Evolutionary conservation across 805 yeast species (phyloP).

Genomic region (Saccharomycopsis fodiens): DNA sequence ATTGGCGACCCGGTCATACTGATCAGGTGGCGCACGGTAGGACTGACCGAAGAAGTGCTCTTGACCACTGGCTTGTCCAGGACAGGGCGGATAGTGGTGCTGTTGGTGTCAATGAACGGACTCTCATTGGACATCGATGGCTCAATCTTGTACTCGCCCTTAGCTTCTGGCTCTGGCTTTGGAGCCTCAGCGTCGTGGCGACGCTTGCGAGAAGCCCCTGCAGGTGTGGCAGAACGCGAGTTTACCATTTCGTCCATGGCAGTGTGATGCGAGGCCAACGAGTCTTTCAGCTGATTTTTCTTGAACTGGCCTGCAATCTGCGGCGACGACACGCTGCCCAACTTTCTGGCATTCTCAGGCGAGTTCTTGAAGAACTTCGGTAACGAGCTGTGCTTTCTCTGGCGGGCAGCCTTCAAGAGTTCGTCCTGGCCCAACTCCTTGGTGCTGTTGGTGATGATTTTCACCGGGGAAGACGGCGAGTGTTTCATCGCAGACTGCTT

Average conservation of each 20-base stretch:
- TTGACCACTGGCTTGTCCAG: not conserved
- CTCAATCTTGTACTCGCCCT: not conserved
- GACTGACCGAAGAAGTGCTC: not conserved
- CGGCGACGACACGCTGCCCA: not conserved
- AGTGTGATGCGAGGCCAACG: constrained; percentile 4
- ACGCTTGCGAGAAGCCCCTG: not conserved
- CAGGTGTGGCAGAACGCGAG: constrained; percentile 13
- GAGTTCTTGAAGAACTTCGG: constrained; percentile 14
- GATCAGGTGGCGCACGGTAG: not conserved
- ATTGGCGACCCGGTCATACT: constrained; percentile 10
- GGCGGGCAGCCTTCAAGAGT: not conserved
- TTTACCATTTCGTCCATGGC: constrained; percentile 9
- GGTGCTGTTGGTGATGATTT: constrained; percentile 6
- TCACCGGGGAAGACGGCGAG: constrained; percentile 8
- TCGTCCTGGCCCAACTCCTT: constrained; percentile 1
- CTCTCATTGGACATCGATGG: not conserved
- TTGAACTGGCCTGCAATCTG: not conserved
- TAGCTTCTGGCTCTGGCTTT: not conserved
- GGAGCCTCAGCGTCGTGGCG: not conserved
- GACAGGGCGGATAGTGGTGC: constrained; percentile 15
- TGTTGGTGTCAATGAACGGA: constrained; percentile 7
- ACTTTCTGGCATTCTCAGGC: not conserved
- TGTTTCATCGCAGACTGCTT: constrained; percentile 4
- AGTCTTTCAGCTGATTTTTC: constrained; percentile 4
- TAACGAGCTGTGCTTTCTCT: constrained; percentile 10